These are phyloP conservation scores for Lojkania enalia DNA, from an alignment of 2,329 filamentous ascomycete genomes.

Conservation along the genomic window DNA sequence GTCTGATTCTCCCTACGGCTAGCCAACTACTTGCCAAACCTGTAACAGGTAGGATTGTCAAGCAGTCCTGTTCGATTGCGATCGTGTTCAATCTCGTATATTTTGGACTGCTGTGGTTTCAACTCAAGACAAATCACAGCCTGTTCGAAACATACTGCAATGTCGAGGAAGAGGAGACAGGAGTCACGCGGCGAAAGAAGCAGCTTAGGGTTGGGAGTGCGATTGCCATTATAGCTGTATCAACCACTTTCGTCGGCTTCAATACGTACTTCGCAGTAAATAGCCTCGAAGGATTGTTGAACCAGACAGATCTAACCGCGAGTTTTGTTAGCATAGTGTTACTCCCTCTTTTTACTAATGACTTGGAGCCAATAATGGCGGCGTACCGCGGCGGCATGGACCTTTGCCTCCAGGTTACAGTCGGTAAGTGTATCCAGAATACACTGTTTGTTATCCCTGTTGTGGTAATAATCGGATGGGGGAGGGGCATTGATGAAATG, in stretches of 20 bases:
- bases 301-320: slow-evolving; percentile 3
- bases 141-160: neutral
- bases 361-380: slow-evolving; percentile 5
- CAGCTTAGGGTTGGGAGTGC: neutral
- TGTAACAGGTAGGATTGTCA: neutral
- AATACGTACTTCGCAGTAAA: slow-evolving; percentile 16
- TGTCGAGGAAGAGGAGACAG: neutral
- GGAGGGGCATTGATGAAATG: slow-evolving; percentile 15
- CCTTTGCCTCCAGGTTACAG: slow-evolving; percentile 8
- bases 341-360: slow-evolving; percentile 12
- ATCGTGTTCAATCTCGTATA: neutral
- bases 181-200: neutral
- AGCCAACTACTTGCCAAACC: neutral
- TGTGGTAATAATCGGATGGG: slow-evolving; percentile 13
- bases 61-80: neutral
- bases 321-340: slow-evolving; percentile 15
- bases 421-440: slow-evolving; percentile 15
- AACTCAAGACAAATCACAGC: slow-evolving; percentile 9
- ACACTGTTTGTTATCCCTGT: slow-evolving; percentile 10
- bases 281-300: slow-evolving; percentile 13
- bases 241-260: slow-evolving; percentile 6
- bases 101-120: neutral
- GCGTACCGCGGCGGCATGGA: slow-evolving; percentile 13
- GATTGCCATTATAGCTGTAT: neutral
- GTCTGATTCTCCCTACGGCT: neutral